Base-by-base conservation (phyloP, 495 filamentous ascomycete genomes). In the Darksidea phi region DNA sequence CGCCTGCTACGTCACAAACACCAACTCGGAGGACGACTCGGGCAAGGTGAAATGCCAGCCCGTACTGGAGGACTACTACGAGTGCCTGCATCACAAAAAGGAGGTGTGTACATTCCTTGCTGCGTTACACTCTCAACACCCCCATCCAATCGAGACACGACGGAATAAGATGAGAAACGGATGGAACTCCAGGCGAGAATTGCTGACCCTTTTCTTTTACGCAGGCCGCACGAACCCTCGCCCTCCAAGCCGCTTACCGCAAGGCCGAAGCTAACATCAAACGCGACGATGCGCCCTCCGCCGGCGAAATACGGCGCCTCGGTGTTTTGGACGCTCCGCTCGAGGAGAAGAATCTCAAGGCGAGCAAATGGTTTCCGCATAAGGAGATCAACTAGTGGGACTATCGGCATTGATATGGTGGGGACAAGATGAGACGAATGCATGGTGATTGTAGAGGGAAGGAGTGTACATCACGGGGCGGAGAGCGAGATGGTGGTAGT, bases 11-110 rank as follows among this genome's bases (percentile, higher is more conserved):
- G 76, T 75, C 37, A 70, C 75, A 13, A 78, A 78, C 63, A 74
- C 74, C 45, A 59, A 45, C 38, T 26, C 66, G 45, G 86, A 89
- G 21, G 86, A 92, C 68, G 81, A 83, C 54, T 80, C 84, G 10
- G 91, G 91, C 46, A 93, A 89, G 77, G 88, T 85, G 79, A 96
- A 95, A 79, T 99, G 94, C 74, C 71, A 81, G 41, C 89, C 89
- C n/a, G 86, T 85, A 32, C 77, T 96, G 64, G 94, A 97, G 71
- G 94, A 99, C 71, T 97, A 97, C 80, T 89, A 95, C 76, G 94
- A 98, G 79, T 98, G 95, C 78, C 80, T 98, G 71, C 93, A 98
- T 73, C 94, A 98, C 80, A 88, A 83, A 77, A 97, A 97, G 78
- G 94, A 98, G 90, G 94, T 96, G 67, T 66, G 82, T 61, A n/a